A percentile compares a stretch with the other conserved stretches of the same genome.
phyloP scores from a whole-genome alignment of 2,329 filamentous ascomycete species.

The Colletotrichum magnum region DNA sequence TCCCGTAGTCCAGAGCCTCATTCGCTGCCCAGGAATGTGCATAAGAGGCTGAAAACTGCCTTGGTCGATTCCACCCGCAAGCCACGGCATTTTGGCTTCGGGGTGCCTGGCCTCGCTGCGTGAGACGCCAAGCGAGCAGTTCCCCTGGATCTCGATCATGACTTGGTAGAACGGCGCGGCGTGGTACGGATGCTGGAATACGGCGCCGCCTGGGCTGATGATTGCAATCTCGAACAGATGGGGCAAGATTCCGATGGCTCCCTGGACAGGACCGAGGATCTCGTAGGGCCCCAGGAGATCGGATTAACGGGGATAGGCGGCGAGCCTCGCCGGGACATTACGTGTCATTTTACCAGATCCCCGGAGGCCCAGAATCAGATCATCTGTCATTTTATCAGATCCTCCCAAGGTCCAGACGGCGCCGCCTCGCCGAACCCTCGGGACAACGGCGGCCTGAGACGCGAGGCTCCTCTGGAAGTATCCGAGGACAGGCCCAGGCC shows the following conservation, averaged over 20 bases:
- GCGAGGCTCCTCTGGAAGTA: no score
- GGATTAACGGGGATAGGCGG: neutral
- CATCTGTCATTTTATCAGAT: no score
- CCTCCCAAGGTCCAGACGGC: no score
- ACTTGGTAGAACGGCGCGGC: neutral
- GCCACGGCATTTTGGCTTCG: no score
- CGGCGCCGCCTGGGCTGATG: neutral
- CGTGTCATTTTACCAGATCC: conserved; percentile 14
- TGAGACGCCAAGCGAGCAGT: neutral
- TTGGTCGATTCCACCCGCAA: neutral
- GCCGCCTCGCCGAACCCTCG: conserved; percentile 8
- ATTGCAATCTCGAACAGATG: conserved; percentile 22
- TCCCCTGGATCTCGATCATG: conserved; percentile 9
- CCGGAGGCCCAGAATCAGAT: neutral
- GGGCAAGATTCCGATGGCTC: conserved; percentile 22
- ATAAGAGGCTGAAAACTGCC: neutral
- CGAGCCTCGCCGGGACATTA: neutral
- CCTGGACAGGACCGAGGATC: conserved; percentile 20
- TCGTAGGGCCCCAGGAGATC: neutral
- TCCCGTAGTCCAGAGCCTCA: no score
- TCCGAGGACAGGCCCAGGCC: neutral
- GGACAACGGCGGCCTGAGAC: conserved; percentile 5
- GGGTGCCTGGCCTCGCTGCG: neutral
- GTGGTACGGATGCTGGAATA: neutral
- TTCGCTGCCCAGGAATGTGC: no score